A percentile compares a stretch with the other conserved stretches of the same genome.
Conservation (phyloP, 169 alveolate genomes). For the Eimeria maxima region DNA sequence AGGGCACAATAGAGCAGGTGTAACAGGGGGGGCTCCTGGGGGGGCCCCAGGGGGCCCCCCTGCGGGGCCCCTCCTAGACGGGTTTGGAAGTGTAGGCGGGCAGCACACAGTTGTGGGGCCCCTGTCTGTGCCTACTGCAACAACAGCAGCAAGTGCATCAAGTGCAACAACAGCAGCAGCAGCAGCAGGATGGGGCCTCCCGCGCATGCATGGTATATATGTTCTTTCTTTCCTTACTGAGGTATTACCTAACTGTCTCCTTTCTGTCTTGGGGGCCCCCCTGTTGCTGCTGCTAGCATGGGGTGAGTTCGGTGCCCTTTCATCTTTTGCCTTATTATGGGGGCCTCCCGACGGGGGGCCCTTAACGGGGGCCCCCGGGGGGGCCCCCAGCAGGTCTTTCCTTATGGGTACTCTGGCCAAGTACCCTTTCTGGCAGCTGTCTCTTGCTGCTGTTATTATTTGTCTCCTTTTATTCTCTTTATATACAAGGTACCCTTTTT, state of each 20-base stretch:
- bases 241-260: constrained; percentile 41
- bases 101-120: too few species aligned
- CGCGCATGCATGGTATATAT: constrained; percentile 29
- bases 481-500: background rate
- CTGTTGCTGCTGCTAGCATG: background rate
- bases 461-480: background rate
- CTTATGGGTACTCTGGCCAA: background rate
- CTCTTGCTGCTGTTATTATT: background rate
- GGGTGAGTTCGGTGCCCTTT: constrained; percentile 44
- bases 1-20: background rate
- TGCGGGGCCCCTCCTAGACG: background rate
- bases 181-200: constrained; percentile 17
- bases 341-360: constrained; percentile 25
- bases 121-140: background rate
- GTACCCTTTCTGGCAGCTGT: constrained; percentile 14
- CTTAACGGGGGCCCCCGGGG: constrained; percentile 52
- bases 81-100: too few species aligned
- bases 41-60: constrained; percentile 29
- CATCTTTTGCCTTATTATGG: background rate
- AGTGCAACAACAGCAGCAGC: too few species aligned
- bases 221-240: background rate
- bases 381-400: background rate
- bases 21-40: constrained; percentile 17
- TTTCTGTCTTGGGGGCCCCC: constrained; percentile 4
- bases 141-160: too few species aligned